These are phyloP conservation scores for grape (Vitis vinifera) DNA, from an alignment of 164 flowering plant genomes.

Conservation along the genomic window DNA sequence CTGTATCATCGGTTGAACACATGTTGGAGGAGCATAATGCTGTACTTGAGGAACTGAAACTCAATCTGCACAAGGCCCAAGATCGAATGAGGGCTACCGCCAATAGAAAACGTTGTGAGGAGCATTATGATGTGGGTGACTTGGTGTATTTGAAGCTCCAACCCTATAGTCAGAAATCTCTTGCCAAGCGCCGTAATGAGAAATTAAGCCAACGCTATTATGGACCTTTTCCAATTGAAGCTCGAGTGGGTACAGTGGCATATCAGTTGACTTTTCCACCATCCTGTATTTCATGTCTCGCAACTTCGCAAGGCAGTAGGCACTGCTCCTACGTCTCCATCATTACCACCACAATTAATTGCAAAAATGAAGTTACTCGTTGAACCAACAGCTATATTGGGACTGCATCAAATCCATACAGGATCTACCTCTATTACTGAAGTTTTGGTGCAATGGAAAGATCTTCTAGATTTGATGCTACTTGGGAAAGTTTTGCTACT, in stretches of 20 bases:
- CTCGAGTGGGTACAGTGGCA: neutral
- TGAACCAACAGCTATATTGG: neutral
- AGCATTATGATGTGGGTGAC: too few species aligned
- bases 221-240: neutral
- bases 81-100: neutral
- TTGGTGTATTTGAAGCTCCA: neutral
- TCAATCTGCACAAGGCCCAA: neutral
- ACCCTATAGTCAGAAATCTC: neutral
- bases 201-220: neutral
- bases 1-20: neutral
- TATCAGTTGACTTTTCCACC: neutral
- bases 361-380: neutral
- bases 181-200: neutral
- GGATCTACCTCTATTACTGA: neutral
- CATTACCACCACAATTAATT: neutral
- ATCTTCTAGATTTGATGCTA: neutral
- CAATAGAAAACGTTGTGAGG: neutral
- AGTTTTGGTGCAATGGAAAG: neutral
- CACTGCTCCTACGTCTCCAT: neutral
- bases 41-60: neutral
- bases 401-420: neutral
- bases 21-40: neutral
- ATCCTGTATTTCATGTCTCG: neutral
- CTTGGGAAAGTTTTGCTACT: neutral
- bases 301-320: neutral